Evolutionary conservation across 2,329 filamentous ascomycete genomes (phyloP).

Genomic region (Sclerotinia subarctica): DNA sequence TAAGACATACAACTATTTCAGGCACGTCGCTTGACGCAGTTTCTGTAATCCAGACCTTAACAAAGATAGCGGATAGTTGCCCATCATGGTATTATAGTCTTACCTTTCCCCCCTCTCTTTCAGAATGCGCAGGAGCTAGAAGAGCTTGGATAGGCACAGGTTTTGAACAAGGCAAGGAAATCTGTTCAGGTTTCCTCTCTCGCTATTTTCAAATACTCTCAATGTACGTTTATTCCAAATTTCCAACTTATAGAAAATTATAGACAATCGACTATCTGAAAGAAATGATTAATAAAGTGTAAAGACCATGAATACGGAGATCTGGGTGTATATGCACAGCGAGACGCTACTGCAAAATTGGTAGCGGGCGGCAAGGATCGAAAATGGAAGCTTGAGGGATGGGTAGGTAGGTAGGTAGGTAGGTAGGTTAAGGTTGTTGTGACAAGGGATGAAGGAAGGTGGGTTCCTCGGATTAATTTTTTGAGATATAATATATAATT

Average conservation of each 20-base stretch:
- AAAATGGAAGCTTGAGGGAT: not conserved
- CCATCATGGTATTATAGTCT: not conserved
- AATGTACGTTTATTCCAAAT: not conserved
- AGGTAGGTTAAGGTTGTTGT: not conserved
- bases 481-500: not conserved
- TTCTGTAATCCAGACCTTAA: not conserved
- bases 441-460: not conserved
- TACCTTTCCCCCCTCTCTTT: not conserved
- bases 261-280: not conserved
- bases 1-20: not conserved
- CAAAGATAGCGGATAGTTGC: not conserved
- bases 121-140: not conserved
- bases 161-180: not conserved
- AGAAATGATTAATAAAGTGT: not conserved
- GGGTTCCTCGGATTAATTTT: not conserved
- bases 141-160: not conserved
- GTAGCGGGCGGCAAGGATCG: conserved; percentile 15
- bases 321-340: not conserved
- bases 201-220: not conserved
- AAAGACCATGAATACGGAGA: not conserved
- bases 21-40: not conserved
- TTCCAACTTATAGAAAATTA: not conserved
- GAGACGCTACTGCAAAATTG: conserved; percentile 19
- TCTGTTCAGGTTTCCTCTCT: not conserved
- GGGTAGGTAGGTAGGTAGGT: no score